Conservation (phyloP, 768 basidiomycete species). For the Agrocybe chaxingu region DNA sequence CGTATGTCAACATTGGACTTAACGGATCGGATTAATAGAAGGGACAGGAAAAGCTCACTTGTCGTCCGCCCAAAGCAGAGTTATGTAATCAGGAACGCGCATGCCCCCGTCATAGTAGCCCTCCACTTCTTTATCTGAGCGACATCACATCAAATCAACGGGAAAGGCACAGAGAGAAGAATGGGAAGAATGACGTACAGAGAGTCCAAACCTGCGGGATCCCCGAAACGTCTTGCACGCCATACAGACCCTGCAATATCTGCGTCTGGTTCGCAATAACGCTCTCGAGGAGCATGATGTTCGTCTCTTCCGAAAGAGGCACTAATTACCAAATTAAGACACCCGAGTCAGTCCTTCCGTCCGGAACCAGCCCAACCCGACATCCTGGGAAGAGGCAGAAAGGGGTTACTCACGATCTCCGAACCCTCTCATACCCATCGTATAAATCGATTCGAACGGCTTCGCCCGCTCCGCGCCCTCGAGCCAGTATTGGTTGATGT, state of each 20-base stretch:
- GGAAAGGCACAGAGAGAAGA: neutral
- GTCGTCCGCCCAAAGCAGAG: constrained; percentile 69
- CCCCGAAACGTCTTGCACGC: constrained; percentile 37
- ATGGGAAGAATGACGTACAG: constrained; percentile 32
- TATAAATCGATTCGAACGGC: constrained; percentile 60
- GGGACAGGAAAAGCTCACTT: constrained; percentile 38
- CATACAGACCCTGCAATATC: constrained; percentile 54
- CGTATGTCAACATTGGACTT: neutral
- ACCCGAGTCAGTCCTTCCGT: too few species aligned
- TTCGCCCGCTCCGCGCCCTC: constrained; percentile 57
- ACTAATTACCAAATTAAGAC: constrained; percentile 25
- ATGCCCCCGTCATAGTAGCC: constrained; percentile 65
- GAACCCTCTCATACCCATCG: constrained; percentile 67
- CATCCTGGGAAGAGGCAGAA: neutral
- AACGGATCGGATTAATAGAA: neutral
- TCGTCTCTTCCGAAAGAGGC: constrained; percentile 47
- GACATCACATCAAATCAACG: neutral
- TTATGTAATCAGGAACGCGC: constrained; percentile 62
- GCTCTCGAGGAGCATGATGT: constrained; percentile 49
- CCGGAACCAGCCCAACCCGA: too few species aligned
- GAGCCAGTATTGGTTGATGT: constrained; percentile 61
- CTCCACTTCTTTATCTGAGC: constrained; percentile 56
- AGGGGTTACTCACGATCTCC: constrained; percentile 40
- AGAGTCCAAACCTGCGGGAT: constrained; percentile 69
- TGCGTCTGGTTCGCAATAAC: constrained; percentile 59